These are phyloP conservation scores for Pulveroboletus sp. DNA, from an alignment of 768 basidiomycete species.

Conservation along the genomic window DNA sequence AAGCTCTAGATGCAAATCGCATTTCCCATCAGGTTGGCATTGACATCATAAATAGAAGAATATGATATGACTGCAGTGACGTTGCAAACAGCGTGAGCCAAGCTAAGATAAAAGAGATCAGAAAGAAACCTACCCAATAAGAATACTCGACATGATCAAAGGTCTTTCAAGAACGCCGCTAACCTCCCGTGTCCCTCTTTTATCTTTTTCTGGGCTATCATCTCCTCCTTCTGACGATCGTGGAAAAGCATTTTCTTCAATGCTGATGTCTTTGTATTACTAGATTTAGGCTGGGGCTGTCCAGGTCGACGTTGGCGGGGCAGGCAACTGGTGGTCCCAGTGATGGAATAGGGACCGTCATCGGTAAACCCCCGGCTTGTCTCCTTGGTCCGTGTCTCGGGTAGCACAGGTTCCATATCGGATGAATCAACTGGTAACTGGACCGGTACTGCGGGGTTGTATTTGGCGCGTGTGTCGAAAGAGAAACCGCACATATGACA, in stretches of 20 bases:
- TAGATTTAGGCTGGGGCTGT: conserved; percentile 41
- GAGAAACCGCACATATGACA: conserved; percentile 23
- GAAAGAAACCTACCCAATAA: not conserved
- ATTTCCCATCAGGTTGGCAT: no score
- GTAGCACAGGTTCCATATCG: not conserved
- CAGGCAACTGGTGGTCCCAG: no score
- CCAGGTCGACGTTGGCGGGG: conserved; percentile 5
- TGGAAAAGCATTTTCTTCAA: conserved; percentile 62
- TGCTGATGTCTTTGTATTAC: conserved; percentile 35
- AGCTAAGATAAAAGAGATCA: not conserved
- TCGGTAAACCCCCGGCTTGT: no score
- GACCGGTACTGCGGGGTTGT: not conserved
- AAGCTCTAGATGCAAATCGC: no score
- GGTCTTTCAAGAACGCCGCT: conserved; percentile 44
- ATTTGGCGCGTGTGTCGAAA: not conserved
- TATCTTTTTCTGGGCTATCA: conserved; percentile 17
- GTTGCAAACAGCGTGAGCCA: not conserved
- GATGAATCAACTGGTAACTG: not conserved
- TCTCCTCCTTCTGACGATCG: conserved; percentile 47
- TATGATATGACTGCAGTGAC: not conserved
- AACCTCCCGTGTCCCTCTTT: conserved; percentile 38
- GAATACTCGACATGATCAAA: conserved; percentile 4
- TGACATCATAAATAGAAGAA: no score
- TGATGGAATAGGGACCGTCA: no score
- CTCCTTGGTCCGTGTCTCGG: not conserved